A percentile compares a stretch with the other conserved stretches of the same genome.
Conservation (phyloP, 2,329 filamentous ascomycete species). For the Dryadomyces quercus-mongolicae region DNA sequence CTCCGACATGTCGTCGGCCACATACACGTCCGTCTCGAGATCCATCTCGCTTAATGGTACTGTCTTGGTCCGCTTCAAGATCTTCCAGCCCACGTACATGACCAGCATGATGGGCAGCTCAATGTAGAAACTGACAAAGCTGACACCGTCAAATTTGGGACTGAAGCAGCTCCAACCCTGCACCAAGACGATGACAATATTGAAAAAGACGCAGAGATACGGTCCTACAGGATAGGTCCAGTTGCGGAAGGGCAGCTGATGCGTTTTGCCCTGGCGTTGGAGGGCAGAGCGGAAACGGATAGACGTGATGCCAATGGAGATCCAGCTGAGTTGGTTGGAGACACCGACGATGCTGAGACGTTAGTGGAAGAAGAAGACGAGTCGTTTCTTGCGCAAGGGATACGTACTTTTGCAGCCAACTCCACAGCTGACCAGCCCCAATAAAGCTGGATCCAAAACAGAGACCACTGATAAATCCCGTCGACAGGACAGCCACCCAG, state of each 20-base stretch:
- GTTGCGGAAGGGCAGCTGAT: slow-evolving; percentile 51
- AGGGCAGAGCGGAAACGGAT: slow-evolving; percentile 52
- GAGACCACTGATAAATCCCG: slow-evolving; percentile 39
- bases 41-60: slow-evolving; percentile 13
- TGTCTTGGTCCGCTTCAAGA: slow-evolving; percentile 12
- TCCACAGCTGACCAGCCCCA: slow-evolving; percentile 52
- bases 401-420: slow-evolving; percentile 49
- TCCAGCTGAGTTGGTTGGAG: slow-evolving; percentile 56
- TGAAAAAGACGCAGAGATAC: slow-evolving; percentile 41
- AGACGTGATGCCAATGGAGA: slow-evolving; percentile 50
- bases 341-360: slow-evolving; percentile 45
- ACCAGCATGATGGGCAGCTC: slow-evolving; percentile 48
- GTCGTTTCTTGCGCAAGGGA: too few relatives aligned
- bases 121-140: slow-evolving; percentile 53
- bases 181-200: slow-evolving; percentile 46
- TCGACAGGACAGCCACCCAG: slow-evolving; percentile 41
- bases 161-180: slow-evolving; percentile 55
- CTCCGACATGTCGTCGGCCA: background rate
- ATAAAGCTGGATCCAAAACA: slow-evolving; percentile 56
- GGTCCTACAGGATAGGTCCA: slow-evolving; percentile 56
- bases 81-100: slow-evolving; percentile 44
- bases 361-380: background rate
- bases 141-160: slow-evolving; percentile 41
- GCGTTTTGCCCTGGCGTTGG: slow-evolving; percentile 43
- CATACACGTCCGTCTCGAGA: slow-evolving; percentile 13